phyloP scores from a whole-genome alignment of 1,139 yeast genomes.

The Taphrina pruni region DNA sequence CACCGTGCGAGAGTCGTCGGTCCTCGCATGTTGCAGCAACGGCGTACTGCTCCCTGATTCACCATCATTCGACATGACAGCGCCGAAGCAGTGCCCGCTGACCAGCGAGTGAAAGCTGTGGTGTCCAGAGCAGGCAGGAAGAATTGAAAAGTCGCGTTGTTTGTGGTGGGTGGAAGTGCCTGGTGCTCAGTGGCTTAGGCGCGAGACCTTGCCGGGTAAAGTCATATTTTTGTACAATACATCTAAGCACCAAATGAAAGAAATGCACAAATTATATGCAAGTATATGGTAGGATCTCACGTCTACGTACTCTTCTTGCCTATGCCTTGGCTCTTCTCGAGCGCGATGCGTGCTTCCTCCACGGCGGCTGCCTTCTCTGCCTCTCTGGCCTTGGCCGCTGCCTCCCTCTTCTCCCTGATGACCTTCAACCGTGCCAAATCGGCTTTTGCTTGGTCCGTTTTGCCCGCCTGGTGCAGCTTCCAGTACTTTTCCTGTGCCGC shows the following conservation, averaged over 20 bases:
- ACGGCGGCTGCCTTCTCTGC: constrained; percentile 45
- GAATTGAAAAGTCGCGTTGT: background rate
- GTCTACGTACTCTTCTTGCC: constrained; percentile 32
- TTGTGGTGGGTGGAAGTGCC: constrained; percentile 7
- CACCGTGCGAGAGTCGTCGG: constrained; percentile 14
- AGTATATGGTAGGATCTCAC: background rate
- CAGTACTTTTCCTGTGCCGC: constrained; percentile 46
- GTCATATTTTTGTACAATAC: too few relatives aligned
- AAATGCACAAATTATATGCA: too few relatives aligned
- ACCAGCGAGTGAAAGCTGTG: too few relatives aligned
- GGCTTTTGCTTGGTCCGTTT: constrained; percentile 47
- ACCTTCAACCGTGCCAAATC: constrained; percentile 46
- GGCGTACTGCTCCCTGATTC: constrained; percentile 20
- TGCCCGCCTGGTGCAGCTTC: constrained; percentile 47
- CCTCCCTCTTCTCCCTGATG: constrained; percentile 46
- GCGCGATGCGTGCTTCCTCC: constrained; percentile 30
- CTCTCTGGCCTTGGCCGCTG: constrained; percentile 45
- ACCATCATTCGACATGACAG: background rate
- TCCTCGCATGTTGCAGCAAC: constrained; percentile 4
- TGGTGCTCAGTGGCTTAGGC: background rate
- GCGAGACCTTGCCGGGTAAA: background rate
- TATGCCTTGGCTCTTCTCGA: constrained; percentile 21
- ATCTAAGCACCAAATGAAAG: too few relatives aligned
- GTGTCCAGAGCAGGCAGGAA: too few relatives aligned
- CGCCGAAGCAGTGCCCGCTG: too few relatives aligned